Evolutionary conservation across 1,139 yeast species (phyloP).

Genomic region (Yamadazyma spencermartinsiae): DNA sequence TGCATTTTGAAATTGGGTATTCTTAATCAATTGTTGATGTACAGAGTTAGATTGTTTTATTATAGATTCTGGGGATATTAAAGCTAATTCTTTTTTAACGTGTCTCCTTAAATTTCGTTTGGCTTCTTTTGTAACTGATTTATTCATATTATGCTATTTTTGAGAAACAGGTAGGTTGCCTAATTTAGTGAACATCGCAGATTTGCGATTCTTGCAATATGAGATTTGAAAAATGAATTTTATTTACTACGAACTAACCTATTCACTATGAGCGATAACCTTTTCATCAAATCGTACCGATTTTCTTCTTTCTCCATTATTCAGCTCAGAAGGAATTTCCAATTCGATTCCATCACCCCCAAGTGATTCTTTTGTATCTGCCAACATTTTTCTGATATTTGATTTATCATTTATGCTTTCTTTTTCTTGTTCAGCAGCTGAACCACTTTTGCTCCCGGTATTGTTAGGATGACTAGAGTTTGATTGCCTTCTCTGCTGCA

Average conservation of each 20-base stretch:
- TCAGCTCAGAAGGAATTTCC: conserved; percentile 37
- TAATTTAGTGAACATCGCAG: conserved; percentile 3
- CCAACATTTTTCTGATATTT: conserved; percentile 47
- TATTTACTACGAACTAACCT: neutral
- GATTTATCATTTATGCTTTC: conserved; percentile 1
- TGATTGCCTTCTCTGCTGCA: conserved; percentile 39
- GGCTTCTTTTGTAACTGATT: conserved; percentile 10
- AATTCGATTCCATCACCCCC: conserved; percentile 51
- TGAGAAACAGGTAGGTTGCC: too few species aligned
- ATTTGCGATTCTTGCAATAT: too few species aligned
- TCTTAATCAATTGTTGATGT: conserved; percentile 26
- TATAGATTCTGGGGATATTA: conserved; percentile 17
- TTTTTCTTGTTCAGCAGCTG: conserved; percentile 30
- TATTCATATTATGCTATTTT: conserved; percentile 3
- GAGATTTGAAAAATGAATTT: too few species aligned
- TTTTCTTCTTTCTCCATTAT: conserved; percentile 55
- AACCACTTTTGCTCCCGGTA: conserved; percentile 17
- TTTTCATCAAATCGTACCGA: conserved; percentile 73
- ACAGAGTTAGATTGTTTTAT: conserved; percentile 24
- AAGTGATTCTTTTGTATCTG: conserved; percentile 29
- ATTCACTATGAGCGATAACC: conserved; percentile 36
- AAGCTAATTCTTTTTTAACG: conserved; percentile 19
- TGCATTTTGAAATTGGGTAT: conserved; percentile 45
- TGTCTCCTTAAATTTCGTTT: conserved; percentile 19
- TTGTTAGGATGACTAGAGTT: conserved; percentile 16